Conservation (phyloP, 176 grass and related monocot species). For the Microstegium vimineum region DNA sequence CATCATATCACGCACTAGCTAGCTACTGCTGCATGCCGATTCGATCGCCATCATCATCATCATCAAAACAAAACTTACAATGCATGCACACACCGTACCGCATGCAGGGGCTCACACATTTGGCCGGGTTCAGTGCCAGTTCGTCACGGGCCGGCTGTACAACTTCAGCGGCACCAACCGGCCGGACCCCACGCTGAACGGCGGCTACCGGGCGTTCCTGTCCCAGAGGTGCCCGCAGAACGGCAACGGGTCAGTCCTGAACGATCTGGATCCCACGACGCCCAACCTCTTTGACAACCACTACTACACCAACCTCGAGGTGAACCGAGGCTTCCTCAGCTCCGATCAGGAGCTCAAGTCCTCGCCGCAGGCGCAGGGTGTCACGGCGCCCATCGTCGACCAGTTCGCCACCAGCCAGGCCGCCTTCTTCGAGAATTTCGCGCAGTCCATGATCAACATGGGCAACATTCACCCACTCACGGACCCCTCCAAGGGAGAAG, state of each 20-base stretch:
- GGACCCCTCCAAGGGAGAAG: constrained; percentile 19
- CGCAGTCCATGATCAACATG: constrained; percentile 62
- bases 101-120: constrained; percentile 63
- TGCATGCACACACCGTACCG: too few species aligned
- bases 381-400: constrained; percentile 39
- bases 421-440: constrained; percentile 52
- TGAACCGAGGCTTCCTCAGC: constrained; percentile 32
- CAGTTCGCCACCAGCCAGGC: constrained; percentile 43
- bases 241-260: background rate
- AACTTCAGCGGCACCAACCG: constrained; percentile 41
- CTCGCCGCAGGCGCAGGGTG: background rate
- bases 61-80: too few species aligned
- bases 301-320: constrained; percentile 58
- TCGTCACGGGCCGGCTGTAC: constrained; percentile 47
- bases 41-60: too few species aligned
- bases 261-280: constrained; percentile 56
- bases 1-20: too few species aligned
- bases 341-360: constrained; percentile 73
- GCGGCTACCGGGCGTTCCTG: constrained; percentile 13
- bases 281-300: constrained; percentile 53
- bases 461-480: constrained; percentile 46
- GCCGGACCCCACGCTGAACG: constrained; percentile 39
- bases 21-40: too few species aligned
- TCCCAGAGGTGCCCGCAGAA: constrained; percentile 32
- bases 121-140: constrained; percentile 42